Base-by-base conservation (phyloP, 2,329 filamentous ascomycete species). In the Sporothrix variecibatus region DNA sequence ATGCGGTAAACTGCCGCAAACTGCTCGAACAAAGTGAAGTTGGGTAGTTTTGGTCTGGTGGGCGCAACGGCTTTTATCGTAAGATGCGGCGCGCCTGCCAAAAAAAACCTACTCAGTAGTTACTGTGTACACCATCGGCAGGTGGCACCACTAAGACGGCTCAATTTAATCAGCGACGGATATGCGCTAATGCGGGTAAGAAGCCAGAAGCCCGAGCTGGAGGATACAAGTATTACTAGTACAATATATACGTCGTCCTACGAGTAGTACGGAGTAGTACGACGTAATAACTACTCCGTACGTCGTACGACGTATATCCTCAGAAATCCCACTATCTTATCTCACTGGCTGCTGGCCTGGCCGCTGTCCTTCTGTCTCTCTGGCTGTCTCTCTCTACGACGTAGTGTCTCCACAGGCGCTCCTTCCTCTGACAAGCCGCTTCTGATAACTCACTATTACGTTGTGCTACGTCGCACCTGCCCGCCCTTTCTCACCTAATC, bases 91-190 rank as follows among this genome's bases (percentile, higher is more conserved):
- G 56, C 26, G 40, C 40, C 56, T 31, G n/a, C 72, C 56, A 65
- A 46, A 49, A 49, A 49, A 49, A 17, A 2, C 15, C 43, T 20
- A 49, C 15, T 49, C 9, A 15, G 8, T 2, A 4, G 8, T 70
- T 17, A 5, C 8, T 12, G 6, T 31, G 62, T 31, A n/a, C 60
- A 26, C 49, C 43, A 64, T 15, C n/a, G n/a, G 23, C 46, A n/a
- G 9, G 28, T 43, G 38, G 38, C 38, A 71, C 75, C 75, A 76
- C 71, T 76, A 74, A 74, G 68, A 75, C 65, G 62, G 69, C 53
- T 43, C 67, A 56, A 51, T 74, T 76, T 75, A 71, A 67, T 76
- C 73, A 72, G 73, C 74, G 56, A 31, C n/a, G 17, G 12, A 68
- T 72, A 74, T 69, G 74, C 68, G 51, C 17, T 64, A 67, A 71